Evolutionary conservation across 169 alveolate species (phyloP), one percentile per base, ranked within the genome.

Genomic region (Plasmodium ovale): DNA sequence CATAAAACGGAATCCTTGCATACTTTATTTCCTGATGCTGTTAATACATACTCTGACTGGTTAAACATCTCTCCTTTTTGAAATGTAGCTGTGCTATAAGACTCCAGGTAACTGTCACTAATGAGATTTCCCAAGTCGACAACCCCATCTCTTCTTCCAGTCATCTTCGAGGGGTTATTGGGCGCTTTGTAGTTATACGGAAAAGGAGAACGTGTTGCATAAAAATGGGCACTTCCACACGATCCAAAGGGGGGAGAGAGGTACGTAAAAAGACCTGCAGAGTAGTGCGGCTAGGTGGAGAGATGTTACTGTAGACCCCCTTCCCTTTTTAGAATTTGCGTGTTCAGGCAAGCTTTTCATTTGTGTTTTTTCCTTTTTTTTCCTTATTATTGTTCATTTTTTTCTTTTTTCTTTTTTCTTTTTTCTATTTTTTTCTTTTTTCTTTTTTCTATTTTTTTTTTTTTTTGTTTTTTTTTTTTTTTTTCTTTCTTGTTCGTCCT

Each of bases 1-100:
- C 84, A 82, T 23, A 82, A 69, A n/a, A 67, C 53, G 37, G 90
- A 82, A 29, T 82, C 53, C 59, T 71, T 82, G 33, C 85, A 23
- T 3, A 82, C 90, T 21, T 82, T 82, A 82, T 82, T 82, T 35
- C 90, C 90, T 53, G 90, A 82, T 0, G 90, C 90, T 27, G 90
- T 82, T 58, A 82, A 82, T 35, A 82, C 67, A 27, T 82, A 82
- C 21, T 82, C 72, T 19, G 72, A 67, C 0, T 58, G 82, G 47
- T 42, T 68, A 33, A 82, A 82, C 19, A 29, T 49, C 37, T 51
- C 72, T 25, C 33, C 33, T 33, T 64, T 53, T 25, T 82, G 84
- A 59, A 82, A 82, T 10, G 90, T 82, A 2, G 69, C 49, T 19
- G 79, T 82, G 51, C 67, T 82, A 51, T 51, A 67, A n/a, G 72